Evolutionary conservation across 192 early-diverging fungal genomes (phyloP).

Genomic region (Pilobolus umbonatus): DNA sequence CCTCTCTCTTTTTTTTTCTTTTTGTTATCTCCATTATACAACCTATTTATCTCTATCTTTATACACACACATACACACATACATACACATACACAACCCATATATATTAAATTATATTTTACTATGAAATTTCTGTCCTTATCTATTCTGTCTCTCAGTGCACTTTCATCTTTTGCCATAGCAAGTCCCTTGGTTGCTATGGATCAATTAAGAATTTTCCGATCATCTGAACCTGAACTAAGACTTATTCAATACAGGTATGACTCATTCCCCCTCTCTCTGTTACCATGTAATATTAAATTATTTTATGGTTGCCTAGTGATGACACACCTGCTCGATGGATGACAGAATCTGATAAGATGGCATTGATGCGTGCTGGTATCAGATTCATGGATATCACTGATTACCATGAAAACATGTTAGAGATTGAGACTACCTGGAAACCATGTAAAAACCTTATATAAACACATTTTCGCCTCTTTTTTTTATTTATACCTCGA

Average conservation of each 20-base stretch:
- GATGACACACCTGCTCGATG: conserved; percentile 50
- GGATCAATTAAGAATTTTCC: conserved; percentile 17
- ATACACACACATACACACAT: too few relatives aligned
- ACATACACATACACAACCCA: too few relatives aligned
- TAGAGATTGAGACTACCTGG: background rate
- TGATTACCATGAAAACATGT: conserved; percentile 45
- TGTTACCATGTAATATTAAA: too few relatives aligned
- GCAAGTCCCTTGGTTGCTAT: conserved; percentile 6
- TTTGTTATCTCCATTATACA: background rate
- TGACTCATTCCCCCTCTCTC: too few relatives aligned
- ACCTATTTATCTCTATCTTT: too few relatives aligned
- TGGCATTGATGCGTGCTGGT: conserved; percentile 58
- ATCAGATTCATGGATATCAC: conserved; percentile 88
- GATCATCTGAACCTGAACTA: conserved; percentile 17
- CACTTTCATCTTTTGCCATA: background rate
- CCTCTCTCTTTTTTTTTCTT: background rate
- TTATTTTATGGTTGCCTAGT: conserved; percentile 15
- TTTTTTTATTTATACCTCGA: background rate
- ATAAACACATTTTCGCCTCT: background rate
- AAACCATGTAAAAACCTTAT: background rate
- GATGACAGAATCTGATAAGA: conserved; percentile 57
- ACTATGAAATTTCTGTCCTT: background rate
- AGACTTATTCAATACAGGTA: conserved; percentile 51
- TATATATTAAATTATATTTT: background rate
- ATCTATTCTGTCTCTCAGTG: conserved; percentile 6